phyloP scores from a whole-genome alignment of 805 yeast species.

The Tetrapisispora fleetii region DNA sequence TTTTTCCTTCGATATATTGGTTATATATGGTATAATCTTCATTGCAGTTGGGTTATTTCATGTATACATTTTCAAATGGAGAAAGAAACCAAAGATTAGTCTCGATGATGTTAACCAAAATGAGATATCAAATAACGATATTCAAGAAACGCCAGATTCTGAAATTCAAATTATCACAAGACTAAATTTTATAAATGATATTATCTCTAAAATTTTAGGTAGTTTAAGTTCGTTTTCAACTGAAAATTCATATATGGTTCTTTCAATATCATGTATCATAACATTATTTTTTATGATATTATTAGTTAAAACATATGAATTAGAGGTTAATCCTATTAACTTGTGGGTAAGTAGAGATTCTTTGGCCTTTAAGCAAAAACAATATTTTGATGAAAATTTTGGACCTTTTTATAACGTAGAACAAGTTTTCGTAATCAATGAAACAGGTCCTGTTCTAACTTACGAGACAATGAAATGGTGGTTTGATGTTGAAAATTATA shows the following conservation, averaged over 20 bases:
- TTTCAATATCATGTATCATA: constrained; percentile 34
- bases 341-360: constrained; percentile 84
- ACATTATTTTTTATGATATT: constrained; percentile 26
- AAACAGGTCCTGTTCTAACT: constrained; percentile 56
- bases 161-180: not conserved
- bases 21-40: constrained; percentile 34
- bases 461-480: constrained; percentile 79
- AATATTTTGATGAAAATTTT: constrained; percentile 65
- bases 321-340: constrained; percentile 73
- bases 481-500: constrained; percentile 64
- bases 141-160: not conserved
- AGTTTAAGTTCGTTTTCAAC: constrained; percentile 52
- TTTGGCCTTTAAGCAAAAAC: constrained; percentile 56
- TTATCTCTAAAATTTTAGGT: constrained; percentile 32
- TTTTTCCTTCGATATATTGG: constrained; percentile 52
- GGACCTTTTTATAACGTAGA: constrained; percentile 90
- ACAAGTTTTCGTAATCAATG: constrained; percentile 66
- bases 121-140: not conserved
- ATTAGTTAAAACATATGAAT: constrained; percentile 37
- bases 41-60: constrained; percentile 19
- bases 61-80: constrained; percentile 13
- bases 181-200: constrained; percentile 6
- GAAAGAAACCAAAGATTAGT: constrained; percentile 15
- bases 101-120: constrained; percentile 7
- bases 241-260: constrained; percentile 43